These are phyloP conservation scores for Bolboschoenus planiculmis DNA, from an alignment of 176 grass and related monocot species.

Conservation along the genomic window DNA sequence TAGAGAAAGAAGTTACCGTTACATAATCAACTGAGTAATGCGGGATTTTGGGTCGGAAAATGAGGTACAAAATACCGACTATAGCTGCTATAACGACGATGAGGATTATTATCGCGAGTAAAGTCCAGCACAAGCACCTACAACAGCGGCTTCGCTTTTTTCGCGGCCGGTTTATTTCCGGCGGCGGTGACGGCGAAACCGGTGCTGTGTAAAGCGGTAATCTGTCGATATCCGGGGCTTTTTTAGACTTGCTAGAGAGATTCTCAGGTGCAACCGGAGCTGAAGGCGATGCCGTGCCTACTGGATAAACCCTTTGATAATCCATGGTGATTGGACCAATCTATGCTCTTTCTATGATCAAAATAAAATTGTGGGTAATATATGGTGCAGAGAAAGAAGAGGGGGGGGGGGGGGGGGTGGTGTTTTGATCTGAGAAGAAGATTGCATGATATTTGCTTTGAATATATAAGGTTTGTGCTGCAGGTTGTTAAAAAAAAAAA, in stretches of 20 bases:
- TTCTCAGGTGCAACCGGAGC: slow-evolving; percentile 10
- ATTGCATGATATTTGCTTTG: not conserved
- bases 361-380: not conserved
- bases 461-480: slow-evolving; percentile 25
- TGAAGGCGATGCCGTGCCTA: not conserved
- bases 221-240: slow-evolving; percentile 13
- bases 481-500: not conserved
- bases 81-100: slow-evolving; percentile 49
- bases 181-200: not conserved
- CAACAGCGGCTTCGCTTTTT: slow-evolving; percentile 40
- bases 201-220: slow-evolving; percentile 2
- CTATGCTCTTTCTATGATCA: no score
- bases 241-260: not conserved
- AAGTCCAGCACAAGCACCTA: slow-evolving; percentile 65
- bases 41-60: slow-evolving; percentile 80
- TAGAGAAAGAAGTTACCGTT: slow-evolving; percentile 36
- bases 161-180: not conserved
- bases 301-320: slow-evolving; percentile 65
- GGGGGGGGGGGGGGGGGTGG: not conserved
- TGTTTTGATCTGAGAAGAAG: not conserved
- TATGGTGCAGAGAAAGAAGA: not conserved
- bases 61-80: slow-evolving; percentile 69
- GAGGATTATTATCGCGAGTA: slow-evolving; percentile 24
- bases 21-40: slow-evolving; percentile 65
- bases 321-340: slow-evolving; percentile 28